Evolutionary conservation across 1,139 yeast species (phyloP), one percentile per base, ranked within the genome.

Genomic region (Lodderomyces pseudojiufengensis): DNA sequence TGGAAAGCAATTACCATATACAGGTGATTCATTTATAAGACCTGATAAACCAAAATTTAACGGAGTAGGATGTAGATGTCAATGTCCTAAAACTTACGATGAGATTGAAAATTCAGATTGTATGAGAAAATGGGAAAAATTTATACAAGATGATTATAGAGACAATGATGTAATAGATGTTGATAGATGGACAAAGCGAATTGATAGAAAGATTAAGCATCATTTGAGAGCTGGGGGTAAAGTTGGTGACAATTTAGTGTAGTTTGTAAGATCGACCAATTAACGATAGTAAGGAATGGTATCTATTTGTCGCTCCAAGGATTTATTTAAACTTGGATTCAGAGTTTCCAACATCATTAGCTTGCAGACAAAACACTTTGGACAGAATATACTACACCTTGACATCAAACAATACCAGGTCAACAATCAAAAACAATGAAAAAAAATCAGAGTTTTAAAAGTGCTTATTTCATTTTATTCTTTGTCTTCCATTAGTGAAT

Each of bases 11-110:
- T 49, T 75, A 21, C 62, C 65, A 3, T 80, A 79, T 46, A 40
- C 49, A 8, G 63, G 20, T 9, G 45, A 24, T 48, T 42, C 40
- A 43, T 23, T 48, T 48, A 29, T 69, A 78, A 51, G 55, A 9
- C 67, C 71, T 20, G 87, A 83, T 48, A 48, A 49, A 9, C 73
- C 73, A 2, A 42, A 32, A 3, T 31, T 36, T 4, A 69, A 72
- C 41, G 95, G 95, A 0, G 78, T 80, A 4, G 96, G 97, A 1
- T 88, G 97, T 55, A 66, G 95, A 33, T 88, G 97, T 57, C 69
- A 75, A 44, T 88, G 97, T 59, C 95, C 95, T 3, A 59, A 56
- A 31, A 40, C 38, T 9, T 65, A 64, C 36, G 47, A 46, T 10
- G 39, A 36, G 15, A 66, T 77, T 30, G 90, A 82, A 53, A 68